phyloP scores from a whole-genome alignment of 257 asterid genomes.

The Oldenlandia corymbosa region DNA sequence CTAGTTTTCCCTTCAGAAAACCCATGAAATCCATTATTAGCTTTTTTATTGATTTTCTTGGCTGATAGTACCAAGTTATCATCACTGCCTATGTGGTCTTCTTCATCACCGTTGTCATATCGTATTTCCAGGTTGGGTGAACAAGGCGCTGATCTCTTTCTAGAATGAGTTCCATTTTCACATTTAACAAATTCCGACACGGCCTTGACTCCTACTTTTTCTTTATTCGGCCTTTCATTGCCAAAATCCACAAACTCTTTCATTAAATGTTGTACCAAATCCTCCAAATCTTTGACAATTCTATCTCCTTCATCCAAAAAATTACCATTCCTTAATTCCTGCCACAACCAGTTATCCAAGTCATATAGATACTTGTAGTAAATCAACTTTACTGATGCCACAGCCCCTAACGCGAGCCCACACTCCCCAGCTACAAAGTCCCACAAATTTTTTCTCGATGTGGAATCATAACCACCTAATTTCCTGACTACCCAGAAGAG shows the following conservation, averaged over 20 bases:
- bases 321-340: constrained; percentile 18
- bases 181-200: constrained; percentile 7
- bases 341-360: constrained; percentile 50
- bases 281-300: constrained; percentile 36
- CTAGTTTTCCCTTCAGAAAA: constrained; percentile 13
- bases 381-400: constrained; percentile 40
- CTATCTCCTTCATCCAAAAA: constrained; percentile 27
- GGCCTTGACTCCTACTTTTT: not conserved
- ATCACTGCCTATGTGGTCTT: constrained; percentile 9
- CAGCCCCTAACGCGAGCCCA: constrained; percentile 28
- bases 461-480: constrained; percentile 44
- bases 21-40: constrained; percentile 15
- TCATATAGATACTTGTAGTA: constrained; percentile 53
- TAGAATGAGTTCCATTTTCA: constrained; percentile 13
- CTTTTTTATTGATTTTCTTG: constrained; percentile 22
- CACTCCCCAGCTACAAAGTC: constrained; percentile 51
- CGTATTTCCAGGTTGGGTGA: constrained; percentile 16
- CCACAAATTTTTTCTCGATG: constrained; percentile 46
- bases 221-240: not conserved
- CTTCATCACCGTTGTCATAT: constrained; percentile 18
- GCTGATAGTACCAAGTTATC: constrained; percentile 19
- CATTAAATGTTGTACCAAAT: constrained; percentile 37
- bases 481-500: constrained; percentile 61
- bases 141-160: constrained; percentile 4
- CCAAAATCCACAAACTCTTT: constrained; percentile 18